phyloP scores from a whole-genome alignment of 352 stramenopile species.

The Achlya hypogyna region DNA sequence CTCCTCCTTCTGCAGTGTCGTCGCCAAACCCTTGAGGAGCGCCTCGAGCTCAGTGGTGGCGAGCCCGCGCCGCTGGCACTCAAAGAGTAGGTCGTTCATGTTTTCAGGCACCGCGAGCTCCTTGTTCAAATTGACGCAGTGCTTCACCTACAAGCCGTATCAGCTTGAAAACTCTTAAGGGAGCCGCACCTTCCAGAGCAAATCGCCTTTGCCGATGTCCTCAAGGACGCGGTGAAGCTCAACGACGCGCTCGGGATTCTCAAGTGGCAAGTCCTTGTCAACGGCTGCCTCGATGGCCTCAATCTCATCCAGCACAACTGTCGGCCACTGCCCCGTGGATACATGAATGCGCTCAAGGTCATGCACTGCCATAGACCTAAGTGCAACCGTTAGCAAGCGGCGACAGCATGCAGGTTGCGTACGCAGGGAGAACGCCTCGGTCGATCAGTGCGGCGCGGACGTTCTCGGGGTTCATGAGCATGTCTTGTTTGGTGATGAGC shows the following conservation, averaged over 20 bases:
- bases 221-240: constrained; percentile 57
- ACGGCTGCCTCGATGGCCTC: constrained; percentile 39
- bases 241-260: constrained; percentile 56
- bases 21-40: constrained; percentile 39
- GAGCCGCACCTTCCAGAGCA: constrained; percentile 45
- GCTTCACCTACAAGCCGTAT: no score
- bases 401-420: constrained; percentile 20
- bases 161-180: not conserved
- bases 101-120: constrained; percentile 44
- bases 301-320: constrained; percentile 49
- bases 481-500: constrained; percentile 52
- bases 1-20: constrained; percentile 54
- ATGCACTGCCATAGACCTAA: not conserved
- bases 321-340: constrained; percentile 21
- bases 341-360: not conserved
- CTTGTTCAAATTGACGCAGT: constrained; percentile 46
- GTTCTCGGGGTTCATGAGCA: constrained; percentile 43
- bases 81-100: constrained; percentile 34
- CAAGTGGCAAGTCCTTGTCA: constrained; percentile 33
- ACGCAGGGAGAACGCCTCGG: constrained; percentile 52
- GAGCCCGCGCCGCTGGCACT: constrained; percentile 49
- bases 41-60: constrained; percentile 48
- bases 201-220: constrained; percentile 51
- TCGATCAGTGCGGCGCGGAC: constrained; percentile 53
- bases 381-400: constrained; percentile 1